Conservation (phyloP, 768 basidiomycete species). For the Cubamyces lactineus region DNA sequence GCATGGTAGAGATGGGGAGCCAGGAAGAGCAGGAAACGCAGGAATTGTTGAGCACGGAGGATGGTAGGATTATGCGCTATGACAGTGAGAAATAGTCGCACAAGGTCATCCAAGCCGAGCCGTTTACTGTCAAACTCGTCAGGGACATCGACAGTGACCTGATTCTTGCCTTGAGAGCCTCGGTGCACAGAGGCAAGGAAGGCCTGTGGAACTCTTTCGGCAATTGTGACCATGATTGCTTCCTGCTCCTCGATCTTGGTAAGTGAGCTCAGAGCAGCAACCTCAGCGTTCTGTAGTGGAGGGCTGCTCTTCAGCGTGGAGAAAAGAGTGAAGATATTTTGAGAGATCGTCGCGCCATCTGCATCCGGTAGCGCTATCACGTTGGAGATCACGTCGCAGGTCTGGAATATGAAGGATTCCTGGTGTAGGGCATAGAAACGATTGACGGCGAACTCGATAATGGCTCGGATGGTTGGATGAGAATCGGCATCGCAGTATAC, state of each 20-base stretch:
- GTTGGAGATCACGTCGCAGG: conserved; percentile 62
- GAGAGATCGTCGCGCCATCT: conserved; percentile 56
- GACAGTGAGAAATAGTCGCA: conserved; percentile 75
- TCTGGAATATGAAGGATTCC: conserved; percentile 76
- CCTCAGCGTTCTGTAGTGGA: conserved; percentile 46
- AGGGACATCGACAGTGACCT: conserved; percentile 43
- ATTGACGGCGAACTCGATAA: conserved; percentile 71
- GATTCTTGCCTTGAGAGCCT: conserved; percentile 41
- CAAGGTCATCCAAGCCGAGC: conserved; percentile 65
- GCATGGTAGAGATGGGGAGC: conserved; percentile 60
- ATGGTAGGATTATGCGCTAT: conserved; percentile 75
- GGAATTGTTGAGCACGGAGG: conserved; percentile 69
- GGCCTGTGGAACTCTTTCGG: conserved; percentile 74
- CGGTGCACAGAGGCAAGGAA: conserved; percentile 57
- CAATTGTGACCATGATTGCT: conserved; percentile 66
- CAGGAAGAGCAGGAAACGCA: conserved; percentile 61
- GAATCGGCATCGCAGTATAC: conserved; percentile 64
- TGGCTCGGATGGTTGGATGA: conserved; percentile 59
- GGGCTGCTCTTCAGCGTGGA: conserved; percentile 52
- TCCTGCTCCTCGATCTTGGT: conserved; percentile 71
- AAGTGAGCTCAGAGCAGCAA: conserved; percentile 66
- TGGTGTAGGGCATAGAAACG: conserved; percentile 76
- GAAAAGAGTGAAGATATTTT: conserved; percentile 61
- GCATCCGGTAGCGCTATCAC: conserved; percentile 52
- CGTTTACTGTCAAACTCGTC: conserved; percentile 62